Evolutionary conservation across 306 rosid genomes (phyloP).

Genomic region (Prinsepia uniflora): DNA sequence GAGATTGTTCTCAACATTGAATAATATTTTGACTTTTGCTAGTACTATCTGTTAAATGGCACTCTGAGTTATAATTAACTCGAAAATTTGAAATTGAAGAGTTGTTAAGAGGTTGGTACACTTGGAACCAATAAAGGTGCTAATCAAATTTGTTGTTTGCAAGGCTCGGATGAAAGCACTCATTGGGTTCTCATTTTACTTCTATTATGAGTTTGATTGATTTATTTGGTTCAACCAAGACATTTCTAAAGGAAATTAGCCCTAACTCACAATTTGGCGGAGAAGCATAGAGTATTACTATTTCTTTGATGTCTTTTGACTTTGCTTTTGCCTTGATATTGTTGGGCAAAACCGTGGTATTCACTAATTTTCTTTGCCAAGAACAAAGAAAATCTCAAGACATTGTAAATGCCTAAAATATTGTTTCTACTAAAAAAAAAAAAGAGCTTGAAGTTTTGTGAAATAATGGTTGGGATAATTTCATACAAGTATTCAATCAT

Average conservation of each 20-base stretch:
- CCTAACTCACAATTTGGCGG: background rate
- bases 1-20: background rate
- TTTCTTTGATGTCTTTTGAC: background rate
- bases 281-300: background rate
- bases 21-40: too few relatives aligned
- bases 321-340: background rate
- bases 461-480: background rate
- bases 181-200: background rate
- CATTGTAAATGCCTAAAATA: too few relatives aligned
- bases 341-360: background rate
- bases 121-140: background rate
- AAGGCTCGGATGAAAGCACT: background rate
- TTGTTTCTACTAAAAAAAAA: too few relatives aligned
- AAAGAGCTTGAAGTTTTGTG: background rate
- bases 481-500: background rate
- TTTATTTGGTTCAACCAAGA: background rate
- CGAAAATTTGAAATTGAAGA: too few relatives aligned
- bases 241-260: background rate
- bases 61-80: background rate
- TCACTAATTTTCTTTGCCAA: too few relatives aligned
- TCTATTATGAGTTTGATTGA: background rate
- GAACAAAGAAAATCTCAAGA: too few relatives aligned
- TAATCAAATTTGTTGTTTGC: background rate
- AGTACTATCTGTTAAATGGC: too few relatives aligned
- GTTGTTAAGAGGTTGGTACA: background rate